Conservation (phyloP, 768 basidiomycete genomes). For the Crepidotus variabilis region DNA sequence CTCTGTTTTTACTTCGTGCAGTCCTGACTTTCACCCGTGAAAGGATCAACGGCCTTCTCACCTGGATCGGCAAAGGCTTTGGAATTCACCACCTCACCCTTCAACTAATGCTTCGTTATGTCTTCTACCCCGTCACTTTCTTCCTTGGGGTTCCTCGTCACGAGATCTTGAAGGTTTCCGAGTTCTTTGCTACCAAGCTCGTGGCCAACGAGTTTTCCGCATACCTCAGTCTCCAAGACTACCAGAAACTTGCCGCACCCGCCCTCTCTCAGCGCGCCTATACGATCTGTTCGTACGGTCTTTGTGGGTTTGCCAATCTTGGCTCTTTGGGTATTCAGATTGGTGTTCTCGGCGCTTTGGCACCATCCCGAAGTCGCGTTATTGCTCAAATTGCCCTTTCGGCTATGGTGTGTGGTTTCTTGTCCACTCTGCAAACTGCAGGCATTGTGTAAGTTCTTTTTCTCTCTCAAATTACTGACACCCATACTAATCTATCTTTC, state of each 20-base stretch:
- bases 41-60: constrained; percentile 78
- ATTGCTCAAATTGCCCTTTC: constrained; percentile 50
- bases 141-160: constrained; percentile 72
- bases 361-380: constrained; percentile 53
- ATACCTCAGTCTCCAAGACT: constrained; percentile 55
- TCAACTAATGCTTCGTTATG: constrained; percentile 79
- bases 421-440: constrained; percentile 23
- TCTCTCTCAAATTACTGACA: background rate
- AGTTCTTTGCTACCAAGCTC: constrained; percentile 82
- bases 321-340: constrained; percentile 82
- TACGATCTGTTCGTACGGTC: constrained; percentile 81
- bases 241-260: constrained; percentile 33
- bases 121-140: constrained; percentile 87
- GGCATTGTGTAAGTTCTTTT: constrained; percentile 29
- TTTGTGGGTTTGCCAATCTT: constrained; percentile 90
- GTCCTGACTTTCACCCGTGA: background rate
- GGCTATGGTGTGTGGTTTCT: constrained; percentile 30
- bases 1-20: background rate
- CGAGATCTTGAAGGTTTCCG: constrained; percentile 81
- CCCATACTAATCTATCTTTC: background rate
- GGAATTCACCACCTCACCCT: constrained; percentile 80
- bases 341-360: constrained; percentile 43
- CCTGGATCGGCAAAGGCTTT: constrained; percentile 86
- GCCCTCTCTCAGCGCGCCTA: constrained; percentile 71
- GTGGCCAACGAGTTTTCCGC: constrained; percentile 86